Evolutionary conservation across 371 early-diverging fungal species (phyloP), one percentile per base, ranked within the genome.

Genomic region (Thermomucor indicae-seudaticae): DNA sequence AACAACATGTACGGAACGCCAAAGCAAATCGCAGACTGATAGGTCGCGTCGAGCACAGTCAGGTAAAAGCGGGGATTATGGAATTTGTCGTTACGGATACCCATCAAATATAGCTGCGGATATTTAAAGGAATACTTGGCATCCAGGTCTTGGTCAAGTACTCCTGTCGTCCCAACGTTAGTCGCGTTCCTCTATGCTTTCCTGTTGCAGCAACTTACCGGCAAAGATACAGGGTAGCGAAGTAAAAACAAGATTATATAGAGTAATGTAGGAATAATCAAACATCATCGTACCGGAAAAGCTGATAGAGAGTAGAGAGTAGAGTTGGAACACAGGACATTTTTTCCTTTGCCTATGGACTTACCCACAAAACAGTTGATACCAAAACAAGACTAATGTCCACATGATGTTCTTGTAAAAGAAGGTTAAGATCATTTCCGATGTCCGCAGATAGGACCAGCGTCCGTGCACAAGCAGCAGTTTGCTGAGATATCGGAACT

Each of bases 81-180:
- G 70, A 89, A 97, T 43, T 92, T 81, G 41, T 80, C 80, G 53
- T 94, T 88, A 45, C 81, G 80, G 51, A 95, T 89, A 20, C 97
- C 96, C 58, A 89, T 83, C 40, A 80, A 75, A 62, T 95, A 95
- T 11, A 95, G 75, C 53, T 90, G 88, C 14, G 97, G 95, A 40
- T 88, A 84, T 37, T 83, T 80, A 63, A 89, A 72, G 2, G 91
- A 84, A 8, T 85, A 80, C 27, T 80, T 72, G 1, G 83, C 85
- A 37, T 87, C 83, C 5, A 96, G 76, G 64, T 95, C 96, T 72
- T 92, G 94, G 68, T 97, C 97, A 65, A 94, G 85, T 6, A 90
- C 85, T 31, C 95, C 62, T 53, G 41, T n/a, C n/a, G 2, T 17
- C 2, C 6, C 17, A 32, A 22, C 2, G 17, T 24, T 17, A 11